Conservation (phyloP, 257 asterid genomes). For the Solanum virginianum region DNA sequence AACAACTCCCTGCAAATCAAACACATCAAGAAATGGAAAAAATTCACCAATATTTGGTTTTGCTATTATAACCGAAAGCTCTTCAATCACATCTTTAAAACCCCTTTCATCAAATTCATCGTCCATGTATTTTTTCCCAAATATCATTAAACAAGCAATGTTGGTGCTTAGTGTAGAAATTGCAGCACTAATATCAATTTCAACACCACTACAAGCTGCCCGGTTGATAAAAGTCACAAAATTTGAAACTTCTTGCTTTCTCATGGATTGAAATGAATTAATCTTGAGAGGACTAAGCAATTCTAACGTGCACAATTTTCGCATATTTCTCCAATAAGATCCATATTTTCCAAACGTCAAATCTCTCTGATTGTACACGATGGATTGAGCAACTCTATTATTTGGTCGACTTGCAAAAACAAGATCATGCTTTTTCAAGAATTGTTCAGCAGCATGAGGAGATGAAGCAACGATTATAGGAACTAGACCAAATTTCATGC, state of each 20-base stretch:
- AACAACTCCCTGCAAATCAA: conserved; percentile 8
- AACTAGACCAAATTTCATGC: not conserved
- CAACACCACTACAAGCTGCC: not conserved
- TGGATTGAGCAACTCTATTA: not conserved
- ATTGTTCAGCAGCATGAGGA: conserved; percentile 6
- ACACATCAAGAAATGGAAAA: not conserved
- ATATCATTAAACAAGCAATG: conserved; percentile 8
- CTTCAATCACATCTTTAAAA: not conserved
- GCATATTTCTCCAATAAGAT: conserved; percentile 11
- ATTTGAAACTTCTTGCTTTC: not conserved
- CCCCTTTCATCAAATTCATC: not conserved
- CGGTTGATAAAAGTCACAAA: not conserved
- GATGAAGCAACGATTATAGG: conserved; percentile 4
- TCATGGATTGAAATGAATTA: conserved; percentile 1
- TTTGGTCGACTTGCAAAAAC: not conserved
- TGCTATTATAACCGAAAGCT: not conserved
- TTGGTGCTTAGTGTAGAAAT: not conserved
- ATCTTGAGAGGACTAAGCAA: not conserved
- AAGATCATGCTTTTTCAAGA: conserved; percentile 6
- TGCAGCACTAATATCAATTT: conserved; percentile 1
- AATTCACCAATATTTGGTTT: conserved; percentile 4
- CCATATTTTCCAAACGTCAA: not conserved
- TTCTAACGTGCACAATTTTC: not conserved
- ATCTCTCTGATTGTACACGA: not conserved
- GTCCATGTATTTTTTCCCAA: conserved; percentile 8